Conservation (phyloP, 2,329 filamentous ascomycete genomes). For the Immersiporthe knoxdaviesiana region DNA sequence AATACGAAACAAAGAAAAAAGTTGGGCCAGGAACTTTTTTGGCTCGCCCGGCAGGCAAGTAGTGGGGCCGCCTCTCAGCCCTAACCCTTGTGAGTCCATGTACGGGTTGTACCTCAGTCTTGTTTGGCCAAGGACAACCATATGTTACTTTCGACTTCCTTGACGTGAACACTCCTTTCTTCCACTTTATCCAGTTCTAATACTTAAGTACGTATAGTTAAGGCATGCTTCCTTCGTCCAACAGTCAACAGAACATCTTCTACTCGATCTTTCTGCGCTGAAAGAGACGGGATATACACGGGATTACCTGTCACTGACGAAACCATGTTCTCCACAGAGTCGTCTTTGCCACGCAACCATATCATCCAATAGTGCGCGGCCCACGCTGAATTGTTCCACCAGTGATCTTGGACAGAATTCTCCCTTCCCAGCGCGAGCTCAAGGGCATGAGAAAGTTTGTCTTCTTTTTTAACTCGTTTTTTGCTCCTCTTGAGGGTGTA, state of each 20-base stretch:
- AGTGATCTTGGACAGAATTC: not conserved
- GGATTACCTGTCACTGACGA: not conserved
- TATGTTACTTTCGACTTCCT: too few species aligned
- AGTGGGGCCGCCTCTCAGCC: not conserved
- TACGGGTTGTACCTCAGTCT: too few species aligned
- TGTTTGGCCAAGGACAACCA: too few species aligned
- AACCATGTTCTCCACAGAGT: not conserved
- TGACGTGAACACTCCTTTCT: too few species aligned
- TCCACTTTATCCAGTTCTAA: too few species aligned
- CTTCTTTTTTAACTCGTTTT: too few species aligned
- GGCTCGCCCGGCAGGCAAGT: slow-evolving; percentile 4
- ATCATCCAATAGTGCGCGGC: not conserved
- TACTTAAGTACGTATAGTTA: too few species aligned
- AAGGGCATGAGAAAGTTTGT: not conserved
- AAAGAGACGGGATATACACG: too few species aligned
- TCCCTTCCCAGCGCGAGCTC: not conserved
- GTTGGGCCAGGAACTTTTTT: slow-evolving; percentile 14
- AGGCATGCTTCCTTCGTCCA: not conserved
- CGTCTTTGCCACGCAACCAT: not conserved
- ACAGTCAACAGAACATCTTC: not conserved
- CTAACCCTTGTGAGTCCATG: not conserved
- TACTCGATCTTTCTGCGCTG: not conserved
- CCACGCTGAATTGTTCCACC: slow-evolving; percentile 3
- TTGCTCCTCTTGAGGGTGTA: not conserved
- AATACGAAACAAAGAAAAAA: not conserved